Base-by-base conservation (phyloP, 2,329 filamentous ascomycete species). In the Aspergillaceae sp. region DNA sequence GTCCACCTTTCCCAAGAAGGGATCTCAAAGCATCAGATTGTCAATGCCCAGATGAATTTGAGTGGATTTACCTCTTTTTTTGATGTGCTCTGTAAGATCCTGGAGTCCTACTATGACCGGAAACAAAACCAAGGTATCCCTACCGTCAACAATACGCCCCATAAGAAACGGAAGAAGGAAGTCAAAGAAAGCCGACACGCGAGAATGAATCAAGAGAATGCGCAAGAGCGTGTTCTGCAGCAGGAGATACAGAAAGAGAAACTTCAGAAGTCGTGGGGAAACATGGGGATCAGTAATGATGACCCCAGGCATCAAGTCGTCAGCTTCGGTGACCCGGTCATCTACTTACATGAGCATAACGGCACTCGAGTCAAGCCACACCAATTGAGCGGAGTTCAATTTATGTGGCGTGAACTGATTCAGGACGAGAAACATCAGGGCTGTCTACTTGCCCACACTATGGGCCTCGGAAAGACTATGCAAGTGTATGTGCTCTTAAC, bases 381-480 rank as follows among this genome's bases (percentile, higher is more conserved):
- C 63, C 90, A 96, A 59, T 73, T 94, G 41, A 74, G 80, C 1
- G 90, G 90, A 1, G 80, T 95, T 19, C 82, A 83, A 7, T 95
- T 95, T 65, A 78, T 96, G 73, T 96, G 90, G 88, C 82, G 88
- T 54, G 84, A 91, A 52, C 71, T 95, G 40, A 78, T 91, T 4
- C 74, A 76, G 30, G 76, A 82, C 46, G 69, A 74, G 3, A 69
- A 72, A 4, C 74, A 75, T 11, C 82, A 89, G 63, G 89, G 89
- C 2, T 94, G 87, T 59, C 74, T 94, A 8, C 73, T 95, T 19
- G 86, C 89, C 4, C 89, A 95, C 62, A 87, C 86, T 0, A 95
- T 95, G 89, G 90, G 90, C 1, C 69, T 95, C 2, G 89, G 89
- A 10, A 96, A 95, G 69, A 94, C 89, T 0, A 88, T 94, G 83